Base-by-base conservation (phyloP, 2,329 filamentous ascomycete genomes). In the Calycina herbarum region DNA sequence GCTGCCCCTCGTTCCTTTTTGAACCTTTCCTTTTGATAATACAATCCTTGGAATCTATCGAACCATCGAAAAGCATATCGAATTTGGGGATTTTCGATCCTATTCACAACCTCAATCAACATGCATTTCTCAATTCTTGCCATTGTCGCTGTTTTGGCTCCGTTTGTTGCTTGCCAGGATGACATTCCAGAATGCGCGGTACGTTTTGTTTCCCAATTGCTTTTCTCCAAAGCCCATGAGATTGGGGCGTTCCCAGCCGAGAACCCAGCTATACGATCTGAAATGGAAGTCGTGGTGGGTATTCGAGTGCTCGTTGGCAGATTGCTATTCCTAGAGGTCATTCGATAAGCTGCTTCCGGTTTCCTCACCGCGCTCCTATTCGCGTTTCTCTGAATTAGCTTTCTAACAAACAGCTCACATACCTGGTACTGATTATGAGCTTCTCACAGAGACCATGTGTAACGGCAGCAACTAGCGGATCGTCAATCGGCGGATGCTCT, bases 121-220 rank as follows among this genome's bases (percentile, higher is more conserved):
- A 70, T 70, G 70, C 68, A 67, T 38, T 31, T 63, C 42, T 67
- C 59, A 54, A 51, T 67, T 59, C 54, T 82, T 65, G 71, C 83
- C 71, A 76, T 84, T 69, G 75, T 81, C 67, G 76, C 86, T 71
- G 81, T 84, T 70, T 77, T 86, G 59, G 80, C 84, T 71, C 81
- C 82, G 77, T 77, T 87, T 66, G 81, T 83, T 68, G 77, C 79
- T 67, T 83, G 83, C 48, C 84, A 86, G 72, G 73, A 82, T 64
- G 70, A 73, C 48, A 80, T 85, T 59, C 87, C 85, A 17, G 66
- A 68, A 10, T 89, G 83, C 72, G 85, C 86, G 69, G 86, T 88
- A 80, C 73, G 84, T 81, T 45, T 27, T 59, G 11, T 27, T 27
- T 24, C 31, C 20, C n/a, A 51, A 24, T 51, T 15, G 5, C 45